These are phyloP conservation scores for Mercurialis annua DNA, from an alignment of 345 rosid genomes.

Conservation along the genomic window DNA sequence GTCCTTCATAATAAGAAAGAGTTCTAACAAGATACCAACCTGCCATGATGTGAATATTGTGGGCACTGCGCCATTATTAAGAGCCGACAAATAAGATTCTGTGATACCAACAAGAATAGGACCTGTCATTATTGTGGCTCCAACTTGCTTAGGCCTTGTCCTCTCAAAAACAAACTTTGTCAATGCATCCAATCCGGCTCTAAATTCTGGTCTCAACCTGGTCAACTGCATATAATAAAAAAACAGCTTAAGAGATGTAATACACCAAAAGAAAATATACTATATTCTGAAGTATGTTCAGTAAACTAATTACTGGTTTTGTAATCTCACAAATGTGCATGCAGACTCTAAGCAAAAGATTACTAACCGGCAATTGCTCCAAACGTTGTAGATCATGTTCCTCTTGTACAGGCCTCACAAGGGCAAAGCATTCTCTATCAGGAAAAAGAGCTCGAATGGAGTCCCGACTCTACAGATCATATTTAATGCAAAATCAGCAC, in stretches of 20 bases:
- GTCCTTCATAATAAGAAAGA: not conserved
- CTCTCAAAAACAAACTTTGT: slow-evolving; percentile 96
- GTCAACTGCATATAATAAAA: slow-evolving; percentile 55
- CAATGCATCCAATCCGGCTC: slow-evolving; percentile 82
- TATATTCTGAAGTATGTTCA: not conserved
- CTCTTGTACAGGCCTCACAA: slow-evolving; percentile 84
- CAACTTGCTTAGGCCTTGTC: slow-evolving; percentile 94
- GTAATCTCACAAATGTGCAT: not conserved
- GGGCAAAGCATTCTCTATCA: slow-evolving; percentile 89
- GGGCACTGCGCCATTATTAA: slow-evolving; percentile 97
- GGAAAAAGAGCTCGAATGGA: slow-evolving; percentile 94
- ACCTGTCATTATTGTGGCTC: slow-evolving; percentile 86
- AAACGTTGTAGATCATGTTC: slow-evolving; percentile 87
- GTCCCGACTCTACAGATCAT: slow-evolving; percentile 66
- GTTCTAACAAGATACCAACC: slow-evolving; percentile 44
- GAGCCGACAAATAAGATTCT: slow-evolving; percentile 86
- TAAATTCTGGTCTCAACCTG: slow-evolving; percentile 77
- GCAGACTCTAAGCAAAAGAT: not conserved
- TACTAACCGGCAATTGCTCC: slow-evolving; percentile 82
- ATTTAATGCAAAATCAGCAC: slow-evolving; percentile 20
- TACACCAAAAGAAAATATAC: not conserved
- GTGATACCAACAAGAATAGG: slow-evolving; percentile 89
- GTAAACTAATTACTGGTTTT: not conserved
- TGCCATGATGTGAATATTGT: slow-evolving; percentile 98
- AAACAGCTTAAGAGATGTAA: slow-evolving; percentile 1